Evolutionary conservation across 2,329 filamentous ascomycete genomes (phyloP), one percentile per base, ranked within the genome.

Genomic region (Aspergillus amoenus): DNA sequence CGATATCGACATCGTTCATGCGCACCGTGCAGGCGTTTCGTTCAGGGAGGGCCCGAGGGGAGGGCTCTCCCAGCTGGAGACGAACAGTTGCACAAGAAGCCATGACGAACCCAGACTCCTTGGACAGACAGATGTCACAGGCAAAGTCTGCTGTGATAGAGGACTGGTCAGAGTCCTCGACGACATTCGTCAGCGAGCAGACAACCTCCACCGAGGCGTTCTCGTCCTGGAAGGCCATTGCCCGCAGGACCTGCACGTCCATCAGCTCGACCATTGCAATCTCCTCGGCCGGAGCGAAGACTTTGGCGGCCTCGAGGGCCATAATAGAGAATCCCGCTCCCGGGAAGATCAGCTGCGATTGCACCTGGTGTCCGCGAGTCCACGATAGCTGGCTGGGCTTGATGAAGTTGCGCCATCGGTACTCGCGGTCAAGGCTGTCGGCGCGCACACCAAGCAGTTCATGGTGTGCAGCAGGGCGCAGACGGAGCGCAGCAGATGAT

Each of bases 361-460:
- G 70, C 2, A 76, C 56, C 37, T 65, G 61, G 47, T 76, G 74
- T 49, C 68, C 68, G 3, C 30, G 40, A 5, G 76, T 55, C 74
- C 73, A 76, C 0, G 69, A 62, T 8, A 74, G 59, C 45, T 76
- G 72, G 3, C 52, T 53, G 1, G 67, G 56, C 4, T 62, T 57
- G 5, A 76, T 58, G 40, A 68, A 58, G 40, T 73, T 73, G 13
- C 66, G 60, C 72, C 72, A 55, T 13, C 21, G 34, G 13, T 47
- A 9, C n/a, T 58, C 41, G 8, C 15, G n/a, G 1, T 51, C 47
- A 2, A 27, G 5, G 5, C 8, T 22, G 8, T 42, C 41, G 1
- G 39, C 24, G 12, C 15, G 6, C 45, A 32, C 15, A 17, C 27
- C 41, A 0, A 39, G 17, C 8, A 53, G 40, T 0, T 18, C 17